phyloP scores from a whole-genome alignment of 345 rosid species.

The Pistacia integerrima region DNA sequence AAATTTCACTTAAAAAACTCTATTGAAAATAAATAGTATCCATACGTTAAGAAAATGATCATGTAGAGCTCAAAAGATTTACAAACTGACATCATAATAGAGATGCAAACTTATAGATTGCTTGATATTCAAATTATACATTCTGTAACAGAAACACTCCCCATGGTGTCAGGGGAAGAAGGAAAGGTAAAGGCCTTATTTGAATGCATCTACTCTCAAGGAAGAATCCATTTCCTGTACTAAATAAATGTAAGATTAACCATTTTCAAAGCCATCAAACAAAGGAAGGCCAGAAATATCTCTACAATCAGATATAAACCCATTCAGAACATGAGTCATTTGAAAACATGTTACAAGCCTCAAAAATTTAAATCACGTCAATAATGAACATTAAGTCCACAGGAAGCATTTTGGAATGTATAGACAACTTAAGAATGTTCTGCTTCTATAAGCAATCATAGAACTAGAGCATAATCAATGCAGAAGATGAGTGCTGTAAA shows the following conservation, averaged over 20 bases:
- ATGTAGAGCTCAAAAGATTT: neutral
- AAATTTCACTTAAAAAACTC: neutral
- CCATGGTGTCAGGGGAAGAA: too few relatives aligned
- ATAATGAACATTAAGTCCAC: neutral
- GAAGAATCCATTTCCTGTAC: neutral
- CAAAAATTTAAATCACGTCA: neutral
- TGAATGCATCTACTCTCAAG: neutral
- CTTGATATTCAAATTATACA: neutral
- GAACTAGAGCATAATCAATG: neutral
- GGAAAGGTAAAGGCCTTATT: neutral
- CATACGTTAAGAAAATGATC: neutral
- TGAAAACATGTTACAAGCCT: neutral
- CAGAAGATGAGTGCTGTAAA: neutral
- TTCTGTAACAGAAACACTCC: neutral
- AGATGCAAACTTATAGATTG: neutral
- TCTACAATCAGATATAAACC: neutral
- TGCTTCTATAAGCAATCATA: neutral
- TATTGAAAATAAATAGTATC: neutral
- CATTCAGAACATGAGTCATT: neutral
- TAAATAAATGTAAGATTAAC: neutral
- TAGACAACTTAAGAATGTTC: neutral
- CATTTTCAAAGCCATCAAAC: constrained; percentile 1
- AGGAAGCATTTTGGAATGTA: neutral
- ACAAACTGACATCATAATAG: neutral
- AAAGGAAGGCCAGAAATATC: neutral